Evolutionary conservation across 1,284 basidiomycete genomes (phyloP).

Genomic region (Takashimella koratensis): DNA sequence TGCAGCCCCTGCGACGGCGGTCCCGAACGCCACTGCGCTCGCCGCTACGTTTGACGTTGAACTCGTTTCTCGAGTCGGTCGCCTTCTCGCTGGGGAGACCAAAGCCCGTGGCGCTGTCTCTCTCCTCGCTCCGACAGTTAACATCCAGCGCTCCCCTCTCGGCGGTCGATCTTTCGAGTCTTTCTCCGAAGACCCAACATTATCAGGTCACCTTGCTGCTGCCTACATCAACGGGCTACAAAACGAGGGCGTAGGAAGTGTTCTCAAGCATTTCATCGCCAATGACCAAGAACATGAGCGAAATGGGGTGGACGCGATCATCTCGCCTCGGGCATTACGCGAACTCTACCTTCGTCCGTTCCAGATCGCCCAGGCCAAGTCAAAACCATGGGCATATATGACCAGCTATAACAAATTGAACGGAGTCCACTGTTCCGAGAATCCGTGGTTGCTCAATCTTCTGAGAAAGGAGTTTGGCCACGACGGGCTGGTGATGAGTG

Average conservation of each 20-base stretch:
- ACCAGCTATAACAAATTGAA: constrained; percentile 57
- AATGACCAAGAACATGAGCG: constrained; percentile 26
- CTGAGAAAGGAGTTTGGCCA: constrained; percentile 63
- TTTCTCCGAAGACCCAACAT: constrained; percentile 70
- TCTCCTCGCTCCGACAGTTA: constrained; percentile 66
- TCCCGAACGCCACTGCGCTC: constrained; percentile 60
- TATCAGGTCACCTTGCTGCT: constrained; percentile 64
- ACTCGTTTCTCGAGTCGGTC: constrained; percentile 60
- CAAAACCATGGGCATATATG: constrained; percentile 47
- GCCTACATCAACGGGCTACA: constrained; percentile 70
- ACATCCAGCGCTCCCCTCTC: constrained; percentile 71
- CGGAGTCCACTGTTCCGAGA: constrained; percentile 69
- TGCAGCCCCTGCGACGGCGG: constrained; percentile 56
- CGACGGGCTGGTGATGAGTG: constrained; percentile 61
- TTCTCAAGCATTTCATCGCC: constrained; percentile 31
- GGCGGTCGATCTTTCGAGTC: constrained; percentile 59
- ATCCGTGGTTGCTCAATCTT: constrained; percentile 53
- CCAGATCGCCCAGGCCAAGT: constrained; percentile 70
- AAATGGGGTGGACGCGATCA: constrained; percentile 32
- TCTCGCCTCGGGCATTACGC: constrained; percentile 59
- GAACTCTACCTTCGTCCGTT: constrained; percentile 79
- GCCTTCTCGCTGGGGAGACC: constrained; percentile 61
- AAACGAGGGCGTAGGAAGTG: constrained; percentile 59
- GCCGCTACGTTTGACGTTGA: constrained; percentile 51
- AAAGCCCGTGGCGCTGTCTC: constrained; percentile 64